A percentile compares a stretch with the other conserved stretches of the same genome.
These are phyloP conservation scores for Clausena lansium DNA, from an alignment of 345 rosid genomes.

Conservation along the genomic window DNA sequence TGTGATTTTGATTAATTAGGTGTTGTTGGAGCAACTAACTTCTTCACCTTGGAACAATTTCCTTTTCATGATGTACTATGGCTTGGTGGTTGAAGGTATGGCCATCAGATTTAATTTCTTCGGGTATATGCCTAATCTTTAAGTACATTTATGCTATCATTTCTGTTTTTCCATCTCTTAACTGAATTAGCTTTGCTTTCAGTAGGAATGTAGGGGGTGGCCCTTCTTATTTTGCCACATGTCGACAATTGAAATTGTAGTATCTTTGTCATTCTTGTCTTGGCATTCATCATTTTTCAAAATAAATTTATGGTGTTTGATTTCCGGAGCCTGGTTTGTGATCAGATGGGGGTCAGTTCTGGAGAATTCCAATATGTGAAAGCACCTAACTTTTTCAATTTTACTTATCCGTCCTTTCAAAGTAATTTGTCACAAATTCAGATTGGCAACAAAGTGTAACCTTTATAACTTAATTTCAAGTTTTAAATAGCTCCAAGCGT, in stretches of 20 bases:
- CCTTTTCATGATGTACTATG: constrained; percentile 82
- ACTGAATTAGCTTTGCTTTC: not conserved
- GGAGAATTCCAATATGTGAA: not conserved
- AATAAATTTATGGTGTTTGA: not conserved
- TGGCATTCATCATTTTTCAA: not conserved
- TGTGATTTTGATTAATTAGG: constrained; percentile 38
- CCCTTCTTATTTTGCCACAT: not conserved
- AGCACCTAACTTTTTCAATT: not conserved
- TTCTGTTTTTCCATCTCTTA: not conserved
- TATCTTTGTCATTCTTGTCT: not conserved
- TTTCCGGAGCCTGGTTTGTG: not conserved
- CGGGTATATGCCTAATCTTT: not conserved
- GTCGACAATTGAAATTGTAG: not conserved
- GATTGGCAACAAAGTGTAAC: not conserved
- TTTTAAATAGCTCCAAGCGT: not conserved
- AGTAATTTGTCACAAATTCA: not conserved
- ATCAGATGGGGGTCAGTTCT: not conserved
- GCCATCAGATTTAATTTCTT: not conserved
- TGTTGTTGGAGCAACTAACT: constrained; percentile 79
- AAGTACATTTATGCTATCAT: not conserved
- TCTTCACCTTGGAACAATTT: constrained; percentile 89
- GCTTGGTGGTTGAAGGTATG: constrained; percentile 87
- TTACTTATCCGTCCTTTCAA: not conserved
- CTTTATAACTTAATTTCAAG: not conserved
- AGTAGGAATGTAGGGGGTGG: not conserved